These are phyloP conservation scores for Shiraia sp. DNA, from an alignment of 2,329 filamentous ascomycete genomes.

Conservation along the genomic window DNA sequence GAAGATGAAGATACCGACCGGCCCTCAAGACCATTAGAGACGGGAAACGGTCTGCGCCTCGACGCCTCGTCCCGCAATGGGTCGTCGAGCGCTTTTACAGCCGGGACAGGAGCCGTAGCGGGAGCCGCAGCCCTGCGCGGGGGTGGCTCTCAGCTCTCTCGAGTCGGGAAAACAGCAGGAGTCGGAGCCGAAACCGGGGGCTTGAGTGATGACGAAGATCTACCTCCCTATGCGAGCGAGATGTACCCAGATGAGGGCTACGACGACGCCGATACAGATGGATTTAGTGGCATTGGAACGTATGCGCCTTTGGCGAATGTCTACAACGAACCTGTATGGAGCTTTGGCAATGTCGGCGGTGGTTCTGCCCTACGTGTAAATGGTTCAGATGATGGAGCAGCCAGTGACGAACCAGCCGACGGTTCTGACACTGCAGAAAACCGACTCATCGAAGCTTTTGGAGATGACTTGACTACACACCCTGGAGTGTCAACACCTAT, in stretches of 20 bases:
- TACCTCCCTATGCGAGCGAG: conserved; percentile 18
- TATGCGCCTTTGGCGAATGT: conserved; percentile 5
- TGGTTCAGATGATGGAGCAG: conserved; percentile 24
- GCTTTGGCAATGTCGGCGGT: conserved; percentile 16
- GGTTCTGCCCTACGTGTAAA: conserved; percentile 1
- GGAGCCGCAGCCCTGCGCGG: conserved; percentile 49
- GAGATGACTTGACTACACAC: conserved; percentile 23
- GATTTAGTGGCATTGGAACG: conserved; percentile 10
- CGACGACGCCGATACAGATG: conserved; percentile 22
- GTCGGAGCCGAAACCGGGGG: conserved; percentile 41
- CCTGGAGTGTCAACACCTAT: conserved; percentile 26
- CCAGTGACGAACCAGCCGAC: conserved; percentile 24
- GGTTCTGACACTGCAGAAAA: conserved; percentile 18
- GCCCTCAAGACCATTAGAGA: conserved; percentile 48
- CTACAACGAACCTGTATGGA: conserved; percentile 24
- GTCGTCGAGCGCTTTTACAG: conserved; percentile 77
- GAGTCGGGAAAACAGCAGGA: conserved; percentile 38
- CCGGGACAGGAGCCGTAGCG: conserved; percentile 69
- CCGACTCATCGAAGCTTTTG: conserved; percentile 37
- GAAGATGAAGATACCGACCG: conserved; percentile 45
- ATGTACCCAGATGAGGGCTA: conserved; percentile 34
- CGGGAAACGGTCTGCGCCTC: conserved; percentile 88
- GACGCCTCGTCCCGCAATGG: conserved; percentile 85
- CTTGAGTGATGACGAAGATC: conserved; percentile 23
- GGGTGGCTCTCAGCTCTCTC: conserved; percentile 39